These are phyloP conservation scores for Leccinum huronense DNA, from an alignment of 1,284 basidiomycete genomes.

Conservation along the genomic window DNA sequence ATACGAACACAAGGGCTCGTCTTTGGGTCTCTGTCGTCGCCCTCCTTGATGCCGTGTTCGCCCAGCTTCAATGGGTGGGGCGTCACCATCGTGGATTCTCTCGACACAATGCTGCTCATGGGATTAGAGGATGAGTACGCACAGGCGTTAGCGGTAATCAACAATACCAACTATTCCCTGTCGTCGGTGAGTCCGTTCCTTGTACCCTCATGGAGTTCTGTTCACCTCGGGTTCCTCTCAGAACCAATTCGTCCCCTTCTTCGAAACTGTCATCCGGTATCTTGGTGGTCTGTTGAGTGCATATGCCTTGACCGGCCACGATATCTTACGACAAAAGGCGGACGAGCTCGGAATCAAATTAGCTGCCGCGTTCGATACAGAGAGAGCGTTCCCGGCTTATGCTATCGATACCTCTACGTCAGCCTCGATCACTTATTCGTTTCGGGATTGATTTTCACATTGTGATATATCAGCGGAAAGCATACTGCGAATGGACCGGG, in stretches of 20 bases:
- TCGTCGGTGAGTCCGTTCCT: conserved; percentile 30
- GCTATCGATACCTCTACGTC: conserved; percentile 49
- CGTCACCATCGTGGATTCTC: conserved; percentile 74
- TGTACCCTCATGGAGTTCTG: too few species aligned
- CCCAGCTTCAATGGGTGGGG: conserved; percentile 83
- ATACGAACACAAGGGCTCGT: neutral
- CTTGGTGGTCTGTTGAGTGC: conserved; percentile 82
- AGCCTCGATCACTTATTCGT: conserved; percentile 14
- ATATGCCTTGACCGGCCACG: conserved; percentile 64
- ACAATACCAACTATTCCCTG: conserved; percentile 59
- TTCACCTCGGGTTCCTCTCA: conserved; percentile 13
- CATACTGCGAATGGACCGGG: conserved; percentile 20
- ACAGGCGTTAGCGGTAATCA: conserved; percentile 67
- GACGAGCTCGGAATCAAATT: conserved; percentile 51
- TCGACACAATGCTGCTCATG: conserved; percentile 91
- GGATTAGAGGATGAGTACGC: conserved; percentile 74
- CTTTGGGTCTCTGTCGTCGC: neutral
- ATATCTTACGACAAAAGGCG: conserved; percentile 46
- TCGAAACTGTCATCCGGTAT: conserved; percentile 87
- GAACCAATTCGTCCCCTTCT: conserved; percentile 54
- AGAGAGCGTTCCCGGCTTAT: conserved; percentile 48
- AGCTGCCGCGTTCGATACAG: conserved; percentile 50
- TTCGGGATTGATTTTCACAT: conserved; percentile 5
- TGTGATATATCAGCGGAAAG: conserved; percentile 2
- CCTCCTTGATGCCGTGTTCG: conserved; percentile 11